Conservation (phyloP, 805 yeast species). For the Yarrowia sp. region DNA sequence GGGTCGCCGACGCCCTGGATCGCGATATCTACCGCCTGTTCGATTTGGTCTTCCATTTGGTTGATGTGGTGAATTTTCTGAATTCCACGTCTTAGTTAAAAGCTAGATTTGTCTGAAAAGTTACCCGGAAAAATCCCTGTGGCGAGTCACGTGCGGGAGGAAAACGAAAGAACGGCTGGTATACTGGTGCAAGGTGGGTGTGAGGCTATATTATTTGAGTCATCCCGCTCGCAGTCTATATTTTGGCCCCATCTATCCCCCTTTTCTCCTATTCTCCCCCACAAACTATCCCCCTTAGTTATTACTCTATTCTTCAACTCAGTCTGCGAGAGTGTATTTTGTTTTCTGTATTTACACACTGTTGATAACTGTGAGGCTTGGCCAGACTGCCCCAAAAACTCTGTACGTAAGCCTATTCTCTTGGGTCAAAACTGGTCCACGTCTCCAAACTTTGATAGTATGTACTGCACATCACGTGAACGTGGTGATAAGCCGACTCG, state of each 20-base stretch:
- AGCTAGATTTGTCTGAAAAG: conserved; percentile 37
- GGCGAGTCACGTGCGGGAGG: conserved; percentile 34
- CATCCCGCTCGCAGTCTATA: too few relatives aligned
- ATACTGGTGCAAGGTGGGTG: too few relatives aligned
- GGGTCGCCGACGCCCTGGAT: conserved; percentile 71
- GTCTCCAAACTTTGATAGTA: conserved; percentile 36
- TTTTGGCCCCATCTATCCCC: not conserved
- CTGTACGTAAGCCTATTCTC: conserved; percentile 18
- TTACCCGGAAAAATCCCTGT: conserved; percentile 36
- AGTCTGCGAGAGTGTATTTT: not conserved
- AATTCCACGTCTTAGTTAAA: conserved; percentile 15
- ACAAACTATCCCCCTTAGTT: not conserved
- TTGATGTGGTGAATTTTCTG: conserved; percentile 22
- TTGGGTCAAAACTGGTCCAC: conserved; percentile 16
- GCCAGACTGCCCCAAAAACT: conserved; percentile 1
- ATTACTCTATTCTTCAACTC: conserved; percentile 18
- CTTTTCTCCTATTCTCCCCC: not conserved
- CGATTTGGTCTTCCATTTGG: conserved; percentile 64
- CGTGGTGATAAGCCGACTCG: conserved; percentile 35
- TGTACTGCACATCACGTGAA: conserved; percentile 34
- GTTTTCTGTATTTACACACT: too few relatives aligned
- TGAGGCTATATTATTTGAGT: too few relatives aligned
- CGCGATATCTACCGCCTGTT: conserved; percentile 87
- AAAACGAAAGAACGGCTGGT: too few relatives aligned
- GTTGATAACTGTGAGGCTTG: not conserved